These are phyloP conservation scores for Camelina sativa DNA, from an alignment of 345 rosid species.

Conservation along the genomic window DNA sequence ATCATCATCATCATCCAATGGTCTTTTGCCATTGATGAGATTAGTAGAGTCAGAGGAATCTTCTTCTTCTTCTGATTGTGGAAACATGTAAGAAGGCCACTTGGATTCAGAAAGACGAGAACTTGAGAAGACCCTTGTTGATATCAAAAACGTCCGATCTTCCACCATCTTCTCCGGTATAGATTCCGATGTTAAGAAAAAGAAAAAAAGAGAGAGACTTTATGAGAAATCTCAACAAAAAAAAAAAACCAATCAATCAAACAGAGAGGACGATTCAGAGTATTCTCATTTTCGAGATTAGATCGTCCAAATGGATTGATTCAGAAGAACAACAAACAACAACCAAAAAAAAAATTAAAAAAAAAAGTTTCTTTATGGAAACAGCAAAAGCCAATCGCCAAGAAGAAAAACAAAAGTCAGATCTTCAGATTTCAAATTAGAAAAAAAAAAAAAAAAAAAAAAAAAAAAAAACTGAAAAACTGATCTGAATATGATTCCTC, in stretches of 20 bases:
- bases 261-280: constrained; percentile 14
- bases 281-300: constrained; percentile 5
- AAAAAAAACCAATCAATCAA: not conserved
- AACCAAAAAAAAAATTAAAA: too few relatives aligned
- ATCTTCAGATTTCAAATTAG: constrained; percentile 46
- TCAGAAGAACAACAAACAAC: not conserved
- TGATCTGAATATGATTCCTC: constrained; percentile 47
- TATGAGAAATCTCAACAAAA: constrained; percentile 2
- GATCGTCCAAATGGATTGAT: constrained; percentile 16
- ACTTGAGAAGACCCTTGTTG: constrained; percentile 65
- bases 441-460: not conserved
- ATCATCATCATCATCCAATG: constrained; percentile 33
- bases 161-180: constrained; percentile 64
- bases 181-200: constrained; percentile 4
- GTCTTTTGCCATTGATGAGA: constrained; percentile 53
- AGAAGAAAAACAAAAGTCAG: constrained; percentile 31
- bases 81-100: constrained; percentile 64
- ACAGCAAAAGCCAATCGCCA: constrained; percentile 2
- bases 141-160: constrained; percentile 56
- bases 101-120: constrained; percentile 69
- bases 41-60: constrained; percentile 39
- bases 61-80: constrained; percentile 24
- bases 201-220: not conserved
- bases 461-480: not conserved
- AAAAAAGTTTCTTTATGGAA: not conserved